Evolutionary conservation across 192 early-diverging fungal genomes (phyloP), one percentile per base, ranked within the genome.

Genomic region (Backusella psychrophila): DNA sequence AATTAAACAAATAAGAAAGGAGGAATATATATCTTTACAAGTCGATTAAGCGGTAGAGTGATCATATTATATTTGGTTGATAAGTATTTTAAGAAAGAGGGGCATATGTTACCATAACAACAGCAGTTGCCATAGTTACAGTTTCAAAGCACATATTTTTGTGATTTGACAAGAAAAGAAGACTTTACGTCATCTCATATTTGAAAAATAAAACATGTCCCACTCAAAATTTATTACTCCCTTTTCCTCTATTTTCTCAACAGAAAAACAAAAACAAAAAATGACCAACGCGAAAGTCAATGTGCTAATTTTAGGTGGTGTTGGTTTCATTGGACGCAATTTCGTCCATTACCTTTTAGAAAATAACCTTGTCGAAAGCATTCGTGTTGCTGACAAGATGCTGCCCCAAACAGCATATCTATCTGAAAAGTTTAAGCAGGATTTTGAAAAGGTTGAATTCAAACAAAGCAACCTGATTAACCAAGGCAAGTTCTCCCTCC

Each of bases 291-390:
- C 80, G 17, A 85, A 78, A 80, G 44, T 79, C 29, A 53, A 39
- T 31, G 90, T 95, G 49, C 89, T 95, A 36, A 83, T 94, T 39
- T 90, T 95, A 36, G 95, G 95, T 36, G 95, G 95, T 23, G 87
- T 93, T 69, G 95, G 95, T 39, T 95, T 96, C 76, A 89, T 96
- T 56, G 95, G 95, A 41, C 89, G 95, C 70, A 90, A 93, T 80
- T 86, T 96, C 56, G 89, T 94, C 39, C 71, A 87, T 66, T 89
- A 92, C 73, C 78, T 96, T 36, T 78, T 93, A 11, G 85, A 90
- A 26, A 88, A 93, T 76, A 80, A 92, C 42, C 81, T 94, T 19
- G 91, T 89, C 8, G 77, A 77, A 21, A 74, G 67, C 70, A 86
- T 96, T 74, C 81, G 94, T 23, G 94, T 95, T 49, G 92, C 89